Evolutionary conservation across 208 protist genomes (phyloP), one percentile per base, ranked within the genome.

Genomic region (Wallacemonas rigidus): DNA sequence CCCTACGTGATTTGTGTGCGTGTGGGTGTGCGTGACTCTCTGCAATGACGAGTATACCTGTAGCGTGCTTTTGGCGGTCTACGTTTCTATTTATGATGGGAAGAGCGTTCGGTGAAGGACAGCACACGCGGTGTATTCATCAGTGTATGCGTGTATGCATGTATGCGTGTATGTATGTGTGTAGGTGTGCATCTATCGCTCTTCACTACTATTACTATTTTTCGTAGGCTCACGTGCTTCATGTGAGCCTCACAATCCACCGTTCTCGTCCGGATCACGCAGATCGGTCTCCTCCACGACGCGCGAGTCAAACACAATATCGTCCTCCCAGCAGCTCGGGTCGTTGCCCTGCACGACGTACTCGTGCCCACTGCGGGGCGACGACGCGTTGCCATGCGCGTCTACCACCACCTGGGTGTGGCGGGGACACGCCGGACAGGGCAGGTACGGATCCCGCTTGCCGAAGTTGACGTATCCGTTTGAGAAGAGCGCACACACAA

Each of bases 391-490:
- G 2, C 56, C 60, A 1, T 75, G 54, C n/a, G 71, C 35, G 2
- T 55, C 40, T 36, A 87, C 36, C 44, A 77, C 61, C 45, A 95
- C 91, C 57, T 90, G 87, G 4, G 91, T 95, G 75, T 95, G 91
- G 2, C 81, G 76, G 44, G 91, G 91, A 54, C 91, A 95, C 11
- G 91, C 91, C 2, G 91, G 79, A 41, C 87, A 93, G 9, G 91
- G 91, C 75, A 92, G 47, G 56, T 83, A 89, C 2, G 91, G 91
- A 70, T 95, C 91, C 41, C 88, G 85, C 68, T 94, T 89, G 14
- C 91, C 91, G 76, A 95, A 93, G 64, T 95, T 95, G 1, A 95
- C 91, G 69, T 95, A 95, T 45, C 88, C 91, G 55, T 79, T 61
- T 38, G 81, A 88, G 79, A 89, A 95, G 35, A 92, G 73, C 41